Conservation (phyloP, 768 basidiomycete species). For the Sutorius australiensis region DNA sequence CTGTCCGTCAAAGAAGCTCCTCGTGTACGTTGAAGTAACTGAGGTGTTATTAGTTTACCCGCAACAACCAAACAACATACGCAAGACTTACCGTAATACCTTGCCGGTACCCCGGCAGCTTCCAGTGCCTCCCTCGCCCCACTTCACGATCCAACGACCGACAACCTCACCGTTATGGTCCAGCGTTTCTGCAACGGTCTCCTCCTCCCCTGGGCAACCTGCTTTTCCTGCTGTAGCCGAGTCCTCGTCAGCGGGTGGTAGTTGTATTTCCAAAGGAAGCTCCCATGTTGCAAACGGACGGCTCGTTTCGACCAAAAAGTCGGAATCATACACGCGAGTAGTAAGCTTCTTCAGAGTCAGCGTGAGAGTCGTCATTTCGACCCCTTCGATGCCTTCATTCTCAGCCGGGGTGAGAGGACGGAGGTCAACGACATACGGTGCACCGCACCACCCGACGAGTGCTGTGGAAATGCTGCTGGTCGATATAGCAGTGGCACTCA, state of each 20-base stretch:
- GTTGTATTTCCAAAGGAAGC: conserved; percentile 51
- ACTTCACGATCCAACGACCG: conserved; percentile 77
- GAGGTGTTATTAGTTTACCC: background rate
- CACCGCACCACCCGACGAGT: conserved; percentile 66
- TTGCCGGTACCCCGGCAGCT: conserved; percentile 60
- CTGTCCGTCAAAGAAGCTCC: conserved; percentile 36
- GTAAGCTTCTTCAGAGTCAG: conserved; percentile 54
- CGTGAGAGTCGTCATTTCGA: conserved; percentile 70
- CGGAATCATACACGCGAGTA: conserved; percentile 72
- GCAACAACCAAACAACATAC: background rate
- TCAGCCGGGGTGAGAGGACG: conserved; percentile 46
- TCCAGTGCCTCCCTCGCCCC: conserved; percentile 65
- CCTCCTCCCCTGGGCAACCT: conserved; percentile 49
- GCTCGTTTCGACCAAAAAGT: conserved; percentile 61
- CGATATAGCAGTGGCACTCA: conserved; percentile 66
- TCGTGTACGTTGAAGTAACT: conserved; percentile 55
- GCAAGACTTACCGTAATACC: conserved; percentile 54
- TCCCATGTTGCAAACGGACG: conserved; percentile 82
- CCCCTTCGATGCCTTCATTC: conserved; percentile 43
- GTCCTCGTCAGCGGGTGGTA: conserved; percentile 38
- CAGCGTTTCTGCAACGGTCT: conserved; percentile 77
- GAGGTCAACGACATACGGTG: conserved; percentile 69
- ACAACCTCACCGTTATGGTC: conserved; percentile 55
- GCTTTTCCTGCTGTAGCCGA: conserved; percentile 29
- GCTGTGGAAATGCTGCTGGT: conserved; percentile 74